phyloP scores from a whole-genome alignment of 2,329 filamentous ascomycete genomes.

The Madurella mycetomatis region DNA sequence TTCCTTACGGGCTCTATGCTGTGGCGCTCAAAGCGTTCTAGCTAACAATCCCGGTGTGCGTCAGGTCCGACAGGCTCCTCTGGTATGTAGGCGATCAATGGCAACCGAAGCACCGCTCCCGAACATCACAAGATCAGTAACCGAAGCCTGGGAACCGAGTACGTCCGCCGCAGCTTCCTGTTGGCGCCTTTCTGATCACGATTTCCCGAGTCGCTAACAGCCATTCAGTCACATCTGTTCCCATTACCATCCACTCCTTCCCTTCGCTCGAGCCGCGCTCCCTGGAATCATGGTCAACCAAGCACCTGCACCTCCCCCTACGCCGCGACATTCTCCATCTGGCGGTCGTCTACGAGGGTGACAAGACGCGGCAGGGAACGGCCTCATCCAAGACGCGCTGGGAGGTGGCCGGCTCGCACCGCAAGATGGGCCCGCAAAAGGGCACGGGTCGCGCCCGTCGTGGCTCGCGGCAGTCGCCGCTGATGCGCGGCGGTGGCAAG shows the following conservation, averaged over 20 bases:
- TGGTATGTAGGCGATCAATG: slow-evolving; percentile 46
- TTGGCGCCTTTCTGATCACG: slow-evolving; percentile 1
- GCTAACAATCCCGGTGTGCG: slow-evolving; percentile 9
- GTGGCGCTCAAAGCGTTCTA: not conserved
- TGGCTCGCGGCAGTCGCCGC: slow-evolving; percentile 76
- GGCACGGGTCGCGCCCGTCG: slow-evolving; percentile 75
- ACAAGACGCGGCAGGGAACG: slow-evolving; percentile 80
- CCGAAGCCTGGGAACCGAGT: slow-evolving; percentile 45
- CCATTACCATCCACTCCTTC: slow-evolving; percentile 85
- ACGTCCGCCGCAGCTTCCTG: slow-evolving; percentile 22
- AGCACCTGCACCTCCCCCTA: slow-evolving; percentile 81
- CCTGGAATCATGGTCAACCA: slow-evolving; percentile 72
- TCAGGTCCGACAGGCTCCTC: slow-evolving; percentile 15
- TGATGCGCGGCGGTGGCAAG: slow-evolving; percentile 81
- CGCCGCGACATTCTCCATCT: slow-evolving; percentile 89
- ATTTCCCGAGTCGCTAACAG: slow-evolving; percentile 31
- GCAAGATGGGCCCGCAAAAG: slow-evolving; percentile 83
- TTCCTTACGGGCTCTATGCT: not conserved
- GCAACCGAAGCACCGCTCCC: slow-evolving; percentile 48
- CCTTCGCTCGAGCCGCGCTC: slow-evolving; percentile 78
- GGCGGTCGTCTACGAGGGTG: slow-evolving; percentile 88
- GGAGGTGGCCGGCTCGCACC: slow-evolving; percentile 78
- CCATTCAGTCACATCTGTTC: slow-evolving; percentile 52
- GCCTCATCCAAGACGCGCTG: slow-evolving; percentile 75
- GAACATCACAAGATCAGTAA: slow-evolving; percentile 34